Conservation (phyloP, 371 early-diverging fungal genomes). For the Funneliformis caledonium region DNA sequence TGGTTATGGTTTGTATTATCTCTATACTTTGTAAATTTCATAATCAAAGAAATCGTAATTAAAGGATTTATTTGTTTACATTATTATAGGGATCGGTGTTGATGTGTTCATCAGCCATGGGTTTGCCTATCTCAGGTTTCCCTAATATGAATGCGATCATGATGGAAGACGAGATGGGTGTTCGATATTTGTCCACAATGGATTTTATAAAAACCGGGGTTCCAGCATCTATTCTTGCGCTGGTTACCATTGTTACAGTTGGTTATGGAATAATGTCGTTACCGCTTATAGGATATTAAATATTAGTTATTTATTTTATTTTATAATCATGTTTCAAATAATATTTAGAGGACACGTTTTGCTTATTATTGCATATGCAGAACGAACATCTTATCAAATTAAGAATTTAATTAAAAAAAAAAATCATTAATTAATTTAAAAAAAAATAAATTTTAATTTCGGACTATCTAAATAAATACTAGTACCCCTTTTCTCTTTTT, state of each 20-base stretch:
- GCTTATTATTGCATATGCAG: no score
- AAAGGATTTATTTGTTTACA: background rate
- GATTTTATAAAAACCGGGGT: slow-evolving; percentile 90
- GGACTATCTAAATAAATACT: no score
- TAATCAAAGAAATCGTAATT: background rate
- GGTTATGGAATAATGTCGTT: slow-evolving; percentile 76
- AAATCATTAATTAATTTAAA: no score
- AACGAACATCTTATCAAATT: no score
- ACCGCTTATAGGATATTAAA: slow-evolving; percentile 59
- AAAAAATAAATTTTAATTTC: no score
- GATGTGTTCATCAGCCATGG: slow-evolving; percentile 91
- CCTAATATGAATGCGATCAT: slow-evolving; percentile 97
- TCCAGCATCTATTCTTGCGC: slow-evolving; percentile 74
- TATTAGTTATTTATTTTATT: background rate
- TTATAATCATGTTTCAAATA: background rate
- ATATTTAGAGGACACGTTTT: no score
- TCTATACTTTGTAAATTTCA: slow-evolving; percentile 37
- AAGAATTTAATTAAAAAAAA: no score
- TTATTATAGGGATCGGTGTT: slow-evolving; percentile 56
- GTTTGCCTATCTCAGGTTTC: slow-evolving; percentile 91
- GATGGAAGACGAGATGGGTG: slow-evolving; percentile 90
- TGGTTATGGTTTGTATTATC: slow-evolving; percentile 85
- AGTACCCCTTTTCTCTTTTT: no score
- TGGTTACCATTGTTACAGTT: slow-evolving; percentile 71
- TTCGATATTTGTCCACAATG: slow-evolving; percentile 77